Base-by-base conservation (phyloP, 306 rosid genomes). In the Lotus japonicus region DNA sequence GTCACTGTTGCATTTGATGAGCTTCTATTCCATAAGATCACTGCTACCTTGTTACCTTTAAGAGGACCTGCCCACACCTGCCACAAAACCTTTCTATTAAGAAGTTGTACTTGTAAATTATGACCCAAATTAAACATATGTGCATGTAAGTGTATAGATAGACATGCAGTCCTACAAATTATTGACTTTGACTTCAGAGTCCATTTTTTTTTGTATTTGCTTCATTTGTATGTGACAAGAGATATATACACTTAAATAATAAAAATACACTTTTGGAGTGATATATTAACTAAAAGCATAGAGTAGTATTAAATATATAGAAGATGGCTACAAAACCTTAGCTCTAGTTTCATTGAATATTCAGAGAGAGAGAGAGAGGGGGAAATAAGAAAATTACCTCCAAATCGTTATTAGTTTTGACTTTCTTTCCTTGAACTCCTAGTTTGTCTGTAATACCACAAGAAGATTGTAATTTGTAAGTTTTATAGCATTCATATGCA, bases 401-500 rank as follows among this genome's bases (percentile, higher is more conserved):
- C 55, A 83, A 60, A 63, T 58, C 80, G 50, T 13, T 16, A 4
- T 46, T 18, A 9, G 14, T 75, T 55, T 77, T 76, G 17, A 86
- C 79, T 58, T 83, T 83, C 76, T 76, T 76, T 9, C 91, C 91
- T 72, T 86, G 88, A 31, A 71, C 79, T 76, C 88, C 88, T 13
- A 83, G 79, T 68, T 79, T 52, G 58, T 86, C 91, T 86, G 69
- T 48, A 64, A 14, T 46, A 53, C 4, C 50, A 54, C 2, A 67
- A 49, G 52, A 51, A 21, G 23, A 21, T 21, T 21, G 23, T 5
- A 51, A 11, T 28, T 41, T 5, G 8, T n/a, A 21, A 21, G 23
- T 42, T 64, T 15, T 12, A 28, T 51, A 42, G 54, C 68, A 41
- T 50, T 31, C 36, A 1, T 5, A 54, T 21, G 3, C 3, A 21